Evolutionary conservation across 2,329 filamentous ascomycete genomes (phyloP).

Genomic region (Aspergillus sp.): DNA sequence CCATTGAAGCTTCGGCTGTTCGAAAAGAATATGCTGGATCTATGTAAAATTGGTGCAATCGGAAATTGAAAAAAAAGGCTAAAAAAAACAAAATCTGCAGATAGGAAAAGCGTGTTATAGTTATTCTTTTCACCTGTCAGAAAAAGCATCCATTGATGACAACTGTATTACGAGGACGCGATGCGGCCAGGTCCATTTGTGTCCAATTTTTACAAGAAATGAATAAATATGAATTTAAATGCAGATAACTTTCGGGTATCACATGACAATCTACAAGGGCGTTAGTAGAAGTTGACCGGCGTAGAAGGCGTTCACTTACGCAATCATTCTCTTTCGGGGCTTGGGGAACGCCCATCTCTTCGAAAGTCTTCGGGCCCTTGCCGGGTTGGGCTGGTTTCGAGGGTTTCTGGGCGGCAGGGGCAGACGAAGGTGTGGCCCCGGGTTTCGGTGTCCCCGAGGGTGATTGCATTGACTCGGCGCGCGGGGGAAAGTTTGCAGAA

Average conservation of each 20-base stretch:
- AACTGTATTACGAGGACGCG: conserved; percentile 1
- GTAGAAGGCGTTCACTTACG: conserved; percentile 54
- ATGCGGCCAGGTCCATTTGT: conserved; percentile 3
- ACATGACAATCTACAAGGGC: conserved; percentile 39
- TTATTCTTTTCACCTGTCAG: conserved; percentile 1
- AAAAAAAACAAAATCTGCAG: background rate
- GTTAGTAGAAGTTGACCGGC: conserved; percentile 19
- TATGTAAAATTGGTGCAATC: background rate
- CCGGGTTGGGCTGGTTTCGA: conserved; percentile 46
- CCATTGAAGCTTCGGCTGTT: background rate
- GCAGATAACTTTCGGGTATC: conserved; percentile 31
- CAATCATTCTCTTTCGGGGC: conserved; percentile 85
- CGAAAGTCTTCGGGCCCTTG: conserved; percentile 91
- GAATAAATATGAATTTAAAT: conserved; percentile 15
- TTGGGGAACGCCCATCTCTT: conserved; percentile 93
- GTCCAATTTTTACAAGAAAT: conserved; percentile 16
- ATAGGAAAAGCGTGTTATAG: background rate
- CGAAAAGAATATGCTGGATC: background rate
- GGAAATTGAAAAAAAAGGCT: background rate
- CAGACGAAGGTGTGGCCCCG: conserved; percentile 20
- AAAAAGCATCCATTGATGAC: background rate
- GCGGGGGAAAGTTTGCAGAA: conserved; percentile 33
- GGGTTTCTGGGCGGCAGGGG: conserved; percentile 36
- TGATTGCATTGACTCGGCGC: conserved; percentile 30
- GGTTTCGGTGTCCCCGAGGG: conserved; percentile 39